These are phyloP conservation scores for Rhizoclosmatium hyalinum DNA, from an alignment of 371 early-diverging fungal species.

Conservation along the genomic window DNA sequence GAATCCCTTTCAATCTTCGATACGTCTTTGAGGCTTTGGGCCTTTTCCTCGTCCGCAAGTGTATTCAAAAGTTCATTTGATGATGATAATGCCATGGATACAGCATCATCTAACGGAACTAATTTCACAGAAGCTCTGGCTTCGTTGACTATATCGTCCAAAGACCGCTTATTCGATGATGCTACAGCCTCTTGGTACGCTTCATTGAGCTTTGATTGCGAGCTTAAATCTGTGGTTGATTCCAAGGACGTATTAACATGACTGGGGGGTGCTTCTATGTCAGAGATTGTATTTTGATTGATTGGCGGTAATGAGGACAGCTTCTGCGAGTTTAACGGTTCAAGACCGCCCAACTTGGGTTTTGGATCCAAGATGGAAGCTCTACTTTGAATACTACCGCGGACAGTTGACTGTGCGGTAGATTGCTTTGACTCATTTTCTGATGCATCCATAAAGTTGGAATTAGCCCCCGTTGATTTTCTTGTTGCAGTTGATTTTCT, in stretches of 20 bases:
- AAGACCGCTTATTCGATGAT: neutral
- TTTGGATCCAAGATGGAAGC: too few species aligned
- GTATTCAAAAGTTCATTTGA: neutral
- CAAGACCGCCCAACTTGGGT: too few species aligned
- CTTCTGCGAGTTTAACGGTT: too few species aligned
- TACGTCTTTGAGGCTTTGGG: neutral
- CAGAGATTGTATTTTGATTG: too few species aligned
- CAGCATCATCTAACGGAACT: neutral
- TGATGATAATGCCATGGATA: neutral
- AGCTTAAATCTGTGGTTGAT: neutral
- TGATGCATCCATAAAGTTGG: too few species aligned
- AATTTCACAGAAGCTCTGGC: neutral
- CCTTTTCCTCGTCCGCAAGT: neutral
- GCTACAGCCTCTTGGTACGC: neutral
- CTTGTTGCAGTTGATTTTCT: too few species aligned
- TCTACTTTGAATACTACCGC: too few species aligned
- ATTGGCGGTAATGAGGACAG: too few species aligned
- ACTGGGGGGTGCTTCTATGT: neutral
- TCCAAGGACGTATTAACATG: neutral
- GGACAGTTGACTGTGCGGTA: too few species aligned
- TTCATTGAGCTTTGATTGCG: neutral
- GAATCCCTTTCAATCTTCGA: too few species aligned
- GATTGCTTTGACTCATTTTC: too few species aligned
- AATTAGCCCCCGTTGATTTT: too few species aligned
- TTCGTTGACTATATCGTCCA: neutral